These are phyloP conservation scores for Talaromyces islandicus DNA, from an alignment of 2,329 filamentous ascomycete species.

Conservation along the genomic window DNA sequence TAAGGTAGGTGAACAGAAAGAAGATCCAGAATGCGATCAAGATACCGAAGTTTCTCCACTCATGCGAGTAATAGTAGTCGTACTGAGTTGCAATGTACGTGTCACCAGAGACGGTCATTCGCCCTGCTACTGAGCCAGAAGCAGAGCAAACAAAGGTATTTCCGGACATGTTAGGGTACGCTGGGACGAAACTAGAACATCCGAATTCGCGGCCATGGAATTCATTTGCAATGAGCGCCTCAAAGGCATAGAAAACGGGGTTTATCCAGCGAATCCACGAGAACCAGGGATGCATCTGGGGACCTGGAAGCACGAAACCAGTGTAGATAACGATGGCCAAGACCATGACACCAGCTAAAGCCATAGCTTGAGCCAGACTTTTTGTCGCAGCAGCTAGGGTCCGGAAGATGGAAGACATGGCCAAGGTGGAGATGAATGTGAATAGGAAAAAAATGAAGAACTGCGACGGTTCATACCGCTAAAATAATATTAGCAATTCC, in stretches of 20 bases:
- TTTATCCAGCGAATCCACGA: constrained; percentile 63
- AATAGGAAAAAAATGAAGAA: constrained; percentile 64
- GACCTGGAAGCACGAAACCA: constrained; percentile 57
- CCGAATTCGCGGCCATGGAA: constrained; percentile 54
- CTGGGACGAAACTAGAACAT: constrained; percentile 47
- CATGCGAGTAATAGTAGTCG: constrained; percentile 52
- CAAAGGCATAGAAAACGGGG: constrained; percentile 60
- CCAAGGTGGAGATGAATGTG: constrained; percentile 53
- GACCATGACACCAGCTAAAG: constrained; percentile 48
- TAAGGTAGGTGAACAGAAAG: constrained; percentile 58
- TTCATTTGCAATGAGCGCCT: constrained; percentile 52
- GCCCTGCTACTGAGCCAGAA: constrained; percentile 51
- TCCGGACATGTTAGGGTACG: constrained; percentile 38
- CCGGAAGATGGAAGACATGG: constrained; percentile 55
- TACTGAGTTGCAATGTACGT: constrained; percentile 50
- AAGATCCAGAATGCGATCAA: constrained; percentile 57
- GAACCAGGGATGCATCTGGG: constrained; percentile 57
- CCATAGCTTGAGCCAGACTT: constrained; percentile 59
- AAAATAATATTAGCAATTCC: constrained; percentile 12
- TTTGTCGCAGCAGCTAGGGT: constrained; percentile 54
- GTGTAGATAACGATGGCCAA: constrained; percentile 60
- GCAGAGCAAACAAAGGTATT: constrained; percentile 46
- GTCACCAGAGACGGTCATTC: constrained; percentile 55
- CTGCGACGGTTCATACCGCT: constrained; percentile 29
- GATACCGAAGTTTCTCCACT: constrained; percentile 66